Conservation (phyloP, 148 eudicot species). For the Amaranthus palmeri region DNA sequence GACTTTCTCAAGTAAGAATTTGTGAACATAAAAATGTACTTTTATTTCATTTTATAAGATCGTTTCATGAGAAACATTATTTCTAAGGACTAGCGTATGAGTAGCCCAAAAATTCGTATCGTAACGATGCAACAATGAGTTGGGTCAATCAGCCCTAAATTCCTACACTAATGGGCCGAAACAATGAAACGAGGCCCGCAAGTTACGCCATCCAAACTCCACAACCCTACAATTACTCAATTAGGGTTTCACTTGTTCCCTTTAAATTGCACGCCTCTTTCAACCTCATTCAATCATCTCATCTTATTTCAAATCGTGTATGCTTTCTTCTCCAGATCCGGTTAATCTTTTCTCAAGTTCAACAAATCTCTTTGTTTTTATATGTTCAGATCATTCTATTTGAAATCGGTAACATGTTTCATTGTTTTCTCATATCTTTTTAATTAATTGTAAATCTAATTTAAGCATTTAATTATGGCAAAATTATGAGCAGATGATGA, state of each 20-base stretch:
- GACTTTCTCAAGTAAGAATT: too few relatives aligned
- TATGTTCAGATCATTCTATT: neutral
- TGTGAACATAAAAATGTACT: too few relatives aligned
- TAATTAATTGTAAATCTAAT: too few relatives aligned
- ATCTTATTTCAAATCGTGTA: neutral
- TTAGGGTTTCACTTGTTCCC: neutral
- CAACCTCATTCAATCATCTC: neutral
- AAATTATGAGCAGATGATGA: constrained; percentile 29
- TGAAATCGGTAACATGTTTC: neutral
- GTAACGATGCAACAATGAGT: too few relatives aligned
- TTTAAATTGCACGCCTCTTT: neutral
- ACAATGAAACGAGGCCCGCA: too few relatives aligned
- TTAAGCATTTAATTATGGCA: neutral
- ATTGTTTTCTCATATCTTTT: neutral
- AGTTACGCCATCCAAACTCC: too few relatives aligned
- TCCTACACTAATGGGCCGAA: too few relatives aligned
- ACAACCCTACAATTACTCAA: neutral
- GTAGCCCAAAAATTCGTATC: too few relatives aligned
- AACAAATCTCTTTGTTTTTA: neutral
- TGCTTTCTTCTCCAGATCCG: neutral
- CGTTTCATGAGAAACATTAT: too few relatives aligned
- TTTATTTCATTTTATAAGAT: too few relatives aligned
- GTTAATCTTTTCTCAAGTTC: neutral
- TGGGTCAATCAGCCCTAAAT: too few relatives aligned
- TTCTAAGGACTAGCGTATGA: too few relatives aligned